Conservation (phyloP, 2,329 filamentous ascomycete genomes). For the Arthrobotrys conoides region DNA sequence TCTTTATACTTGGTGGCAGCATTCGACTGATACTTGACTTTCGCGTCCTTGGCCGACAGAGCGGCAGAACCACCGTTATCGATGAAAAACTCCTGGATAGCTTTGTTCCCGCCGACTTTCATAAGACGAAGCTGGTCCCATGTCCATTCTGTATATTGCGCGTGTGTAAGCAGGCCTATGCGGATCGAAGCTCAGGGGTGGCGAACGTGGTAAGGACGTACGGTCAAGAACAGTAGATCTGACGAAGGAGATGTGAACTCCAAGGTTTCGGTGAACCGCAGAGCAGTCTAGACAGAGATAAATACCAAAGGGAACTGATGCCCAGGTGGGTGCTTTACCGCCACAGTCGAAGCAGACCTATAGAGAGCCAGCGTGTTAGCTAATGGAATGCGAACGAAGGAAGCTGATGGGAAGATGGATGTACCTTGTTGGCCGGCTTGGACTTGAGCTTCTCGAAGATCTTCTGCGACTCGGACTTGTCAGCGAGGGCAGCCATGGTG, state of each 20-base stretch:
- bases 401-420: constrained; percentile 62
- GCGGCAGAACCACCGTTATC: constrained; percentile 94
- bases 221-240: constrained; percentile 98
- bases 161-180: constrained; percentile 31
- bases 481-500: constrained; percentile 74
- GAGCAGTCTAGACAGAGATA: constrained; percentile 99
- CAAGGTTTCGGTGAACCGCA: constrained; percentile 94
- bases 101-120: constrained; percentile 99
- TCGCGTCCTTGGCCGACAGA: constrained; percentile 94
- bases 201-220: constrained; percentile 71
- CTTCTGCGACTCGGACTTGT: constrained; percentile 94
- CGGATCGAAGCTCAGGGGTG: constrained; percentile 32
- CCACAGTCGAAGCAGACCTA: constrained; percentile 98
- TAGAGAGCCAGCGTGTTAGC: constrained; percentile 53
- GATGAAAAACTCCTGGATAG: constrained; percentile 98
- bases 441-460: constrained; percentile 98
- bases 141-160: constrained; percentile 81
- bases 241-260: constrained; percentile 99
- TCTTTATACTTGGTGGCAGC: constrained; percentile 99
- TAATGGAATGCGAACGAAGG: constrained; percentile 54
- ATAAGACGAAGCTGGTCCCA: constrained; percentile 97
- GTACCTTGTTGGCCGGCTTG: constrained; percentile 93
- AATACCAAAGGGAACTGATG: constrained; percentile 95
- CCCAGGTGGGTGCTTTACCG: constrained; percentile 98
- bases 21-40: constrained; percentile 95